A percentile compares a stretch with the other conserved stretches of the same genome.
Conservation (phyloP, 2,329 filamentous ascomycete genomes). For the Hypomyces perniciosus region DNA sequence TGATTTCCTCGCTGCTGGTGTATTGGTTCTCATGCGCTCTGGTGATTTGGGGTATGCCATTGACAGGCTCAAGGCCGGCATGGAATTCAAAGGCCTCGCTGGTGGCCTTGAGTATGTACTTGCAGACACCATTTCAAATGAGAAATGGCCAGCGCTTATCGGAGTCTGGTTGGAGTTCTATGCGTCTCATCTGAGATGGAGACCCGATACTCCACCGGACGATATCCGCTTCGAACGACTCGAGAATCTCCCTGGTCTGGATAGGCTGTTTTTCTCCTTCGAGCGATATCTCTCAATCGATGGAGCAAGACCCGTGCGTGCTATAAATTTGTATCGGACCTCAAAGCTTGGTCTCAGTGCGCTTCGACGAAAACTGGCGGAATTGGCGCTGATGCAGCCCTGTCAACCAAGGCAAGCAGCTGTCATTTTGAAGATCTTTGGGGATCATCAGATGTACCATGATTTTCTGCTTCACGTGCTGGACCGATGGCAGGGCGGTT, state of each 20-base stretch:
- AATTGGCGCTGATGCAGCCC: slow-evolving; percentile 26
- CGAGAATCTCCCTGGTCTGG: slow-evolving; percentile 23
- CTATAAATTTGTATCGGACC: slow-evolving; percentile 18
- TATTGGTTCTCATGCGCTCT: slow-evolving; percentile 37
- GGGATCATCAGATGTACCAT: slow-evolving; percentile 37
- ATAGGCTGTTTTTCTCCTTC: slow-evolving; percentile 28
- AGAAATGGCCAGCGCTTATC: slow-evolving; percentile 31
- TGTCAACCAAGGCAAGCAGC: slow-evolving; percentile 29
- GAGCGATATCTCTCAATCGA: slow-evolving; percentile 26
- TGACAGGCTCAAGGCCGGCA: slow-evolving; percentile 32
- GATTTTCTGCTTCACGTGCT: slow-evolving; percentile 35
- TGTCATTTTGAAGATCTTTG: slow-evolving; percentile 35
- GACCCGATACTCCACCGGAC: slow-evolving; percentile 8
- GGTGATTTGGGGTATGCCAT: slow-evolving; percentile 35
- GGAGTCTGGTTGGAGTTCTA: slow-evolving; percentile 33
- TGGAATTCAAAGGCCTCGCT: slow-evolving; percentile 27
- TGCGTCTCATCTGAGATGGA: slow-evolving; percentile 13
- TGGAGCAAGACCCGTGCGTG: slow-evolving; percentile 18
- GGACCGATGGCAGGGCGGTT: slow-evolving; percentile 22
- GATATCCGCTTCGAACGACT: slow-evolving; percentile 19
- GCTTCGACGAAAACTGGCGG: slow-evolving; percentile 27
- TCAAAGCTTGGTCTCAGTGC: slow-evolving; percentile 20
- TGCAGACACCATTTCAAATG: slow-evolving; percentile 32
- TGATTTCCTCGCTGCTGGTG: slow-evolving; percentile 32
- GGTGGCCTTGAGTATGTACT: slow-evolving; percentile 41